These are phyloP conservation scores for Ceratocystis diversiconidia DNA, from an alignment of 2,329 filamentous ascomycete species.

Conservation along the genomic window DNA sequence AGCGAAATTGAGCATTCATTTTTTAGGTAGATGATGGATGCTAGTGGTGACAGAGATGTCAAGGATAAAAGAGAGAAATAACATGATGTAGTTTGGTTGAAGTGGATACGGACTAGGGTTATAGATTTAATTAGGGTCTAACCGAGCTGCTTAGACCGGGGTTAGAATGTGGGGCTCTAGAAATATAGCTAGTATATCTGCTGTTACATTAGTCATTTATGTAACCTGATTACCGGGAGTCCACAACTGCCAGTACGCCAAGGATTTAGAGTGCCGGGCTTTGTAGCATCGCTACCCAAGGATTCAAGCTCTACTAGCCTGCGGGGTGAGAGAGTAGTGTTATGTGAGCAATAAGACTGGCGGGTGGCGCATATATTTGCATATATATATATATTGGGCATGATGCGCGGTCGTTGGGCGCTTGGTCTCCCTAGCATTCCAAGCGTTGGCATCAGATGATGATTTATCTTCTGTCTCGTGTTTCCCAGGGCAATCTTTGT, in stretches of 20 bases:
- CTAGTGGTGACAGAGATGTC: not conserved
- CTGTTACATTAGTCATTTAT: too few species aligned
- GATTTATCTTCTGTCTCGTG: not conserved
- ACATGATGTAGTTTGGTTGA: not conserved
- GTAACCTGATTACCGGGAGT: too few species aligned
- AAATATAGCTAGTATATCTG: too few species aligned
- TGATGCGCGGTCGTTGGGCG: not conserved
- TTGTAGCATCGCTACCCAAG: not conserved
- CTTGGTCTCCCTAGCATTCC: not conserved
- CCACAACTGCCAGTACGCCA: too few species aligned
- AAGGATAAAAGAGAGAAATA: not conserved
- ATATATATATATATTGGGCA: not conserved
- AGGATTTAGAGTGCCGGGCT: not conserved
- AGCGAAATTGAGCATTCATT: slow-evolving; percentile 12
- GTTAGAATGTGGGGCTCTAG: too few species aligned
- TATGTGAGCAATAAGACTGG: not conserved
- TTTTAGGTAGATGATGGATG: not conserved
- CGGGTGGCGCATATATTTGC: not conserved
- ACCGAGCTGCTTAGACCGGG: too few species aligned
- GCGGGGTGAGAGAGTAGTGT: not conserved
- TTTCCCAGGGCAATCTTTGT: not conserved
- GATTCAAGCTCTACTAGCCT: not conserved
- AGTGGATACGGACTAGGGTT: not conserved
- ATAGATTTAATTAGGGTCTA: not conserved
- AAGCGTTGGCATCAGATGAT: not conserved